Evolutionary conservation across 2,329 filamentous ascomycete genomes (phyloP).

Genomic region (Diaporthe humulicola): DNA sequence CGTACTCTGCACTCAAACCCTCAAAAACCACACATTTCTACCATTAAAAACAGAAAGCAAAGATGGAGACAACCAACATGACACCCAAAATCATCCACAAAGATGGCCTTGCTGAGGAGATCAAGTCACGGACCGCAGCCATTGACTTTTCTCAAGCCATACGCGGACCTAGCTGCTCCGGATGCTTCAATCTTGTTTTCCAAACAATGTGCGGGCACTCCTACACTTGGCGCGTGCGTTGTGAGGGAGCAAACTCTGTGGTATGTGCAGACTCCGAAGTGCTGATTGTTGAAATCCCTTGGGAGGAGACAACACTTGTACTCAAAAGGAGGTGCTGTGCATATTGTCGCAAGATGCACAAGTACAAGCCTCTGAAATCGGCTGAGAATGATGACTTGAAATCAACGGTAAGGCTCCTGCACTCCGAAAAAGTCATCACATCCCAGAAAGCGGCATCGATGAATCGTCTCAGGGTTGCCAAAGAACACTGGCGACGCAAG

Average conservation of each 20-base stretch:
- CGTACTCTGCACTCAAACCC: background rate
- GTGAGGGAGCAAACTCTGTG: no score
- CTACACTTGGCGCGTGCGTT: background rate
- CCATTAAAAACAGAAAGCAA: background rate
- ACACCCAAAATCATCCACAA: background rate
- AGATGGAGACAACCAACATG: background rate
- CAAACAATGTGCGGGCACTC: background rate
- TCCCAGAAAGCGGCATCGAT: background rate
- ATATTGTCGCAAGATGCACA: background rate
- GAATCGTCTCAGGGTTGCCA: rapidly evolving
- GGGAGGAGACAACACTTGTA: background rate
- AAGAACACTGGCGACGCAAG: background rate
- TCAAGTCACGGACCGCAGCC: background rate
- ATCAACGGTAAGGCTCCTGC: no score
- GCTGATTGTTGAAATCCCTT: background rate
- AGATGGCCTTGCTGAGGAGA: background rate
- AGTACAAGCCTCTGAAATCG: no score
- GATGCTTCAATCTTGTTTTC: background rate
- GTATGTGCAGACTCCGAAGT: background rate
- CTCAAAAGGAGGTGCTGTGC: background rate
- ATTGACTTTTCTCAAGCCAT: background rate
- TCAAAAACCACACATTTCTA: background rate
- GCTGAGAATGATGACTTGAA: no score
- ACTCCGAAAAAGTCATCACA: no score
- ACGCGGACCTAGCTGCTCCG: background rate